These are phyloP conservation scores for Neonectria coccinea DNA, from an alignment of 2,329 filamentous ascomycete species.

Conservation along the genomic window DNA sequence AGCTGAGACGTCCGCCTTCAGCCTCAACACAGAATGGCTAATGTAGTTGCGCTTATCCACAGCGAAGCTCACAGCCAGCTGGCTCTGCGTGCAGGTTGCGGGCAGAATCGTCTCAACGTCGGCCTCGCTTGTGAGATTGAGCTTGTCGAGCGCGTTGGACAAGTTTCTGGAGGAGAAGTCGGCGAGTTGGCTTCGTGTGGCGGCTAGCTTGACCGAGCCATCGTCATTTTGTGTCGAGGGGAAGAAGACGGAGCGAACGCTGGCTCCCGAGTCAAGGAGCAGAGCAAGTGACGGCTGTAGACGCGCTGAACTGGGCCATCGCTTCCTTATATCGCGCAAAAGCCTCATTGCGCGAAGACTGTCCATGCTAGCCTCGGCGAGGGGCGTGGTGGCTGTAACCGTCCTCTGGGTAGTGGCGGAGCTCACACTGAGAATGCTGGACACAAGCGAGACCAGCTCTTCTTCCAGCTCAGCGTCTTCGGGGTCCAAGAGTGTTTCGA, in stretches of 20 bases:
- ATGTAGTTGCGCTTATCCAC: conserved; percentile 34
- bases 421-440: not conserved
- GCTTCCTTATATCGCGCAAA: not conserved
- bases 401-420: not conserved
- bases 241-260: not conserved
- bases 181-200: not conserved
- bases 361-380: not conserved
- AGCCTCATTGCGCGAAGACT: not conserved
- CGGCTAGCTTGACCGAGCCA: not conserved
- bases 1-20: conserved; percentile 41
- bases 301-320: not conserved
- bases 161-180: not conserved
- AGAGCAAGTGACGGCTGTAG: not conserved
- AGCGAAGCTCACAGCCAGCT: conserved; percentile 50
- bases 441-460: not conserved
- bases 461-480: not conserved
- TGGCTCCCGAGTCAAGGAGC: not conserved
- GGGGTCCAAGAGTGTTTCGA: not conserved
- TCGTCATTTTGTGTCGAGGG: not conserved
- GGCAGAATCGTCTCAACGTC: conserved; percentile 48
- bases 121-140: not conserved
- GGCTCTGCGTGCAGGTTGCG: conserved; percentile 50
- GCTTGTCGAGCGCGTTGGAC: not conserved
- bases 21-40: not conserved
- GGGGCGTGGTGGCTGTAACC: not conserved